Evolutionary conservation across 345 rosid genomes (phyloP).

Genomic region (Limnanthes douglasii): DNA sequence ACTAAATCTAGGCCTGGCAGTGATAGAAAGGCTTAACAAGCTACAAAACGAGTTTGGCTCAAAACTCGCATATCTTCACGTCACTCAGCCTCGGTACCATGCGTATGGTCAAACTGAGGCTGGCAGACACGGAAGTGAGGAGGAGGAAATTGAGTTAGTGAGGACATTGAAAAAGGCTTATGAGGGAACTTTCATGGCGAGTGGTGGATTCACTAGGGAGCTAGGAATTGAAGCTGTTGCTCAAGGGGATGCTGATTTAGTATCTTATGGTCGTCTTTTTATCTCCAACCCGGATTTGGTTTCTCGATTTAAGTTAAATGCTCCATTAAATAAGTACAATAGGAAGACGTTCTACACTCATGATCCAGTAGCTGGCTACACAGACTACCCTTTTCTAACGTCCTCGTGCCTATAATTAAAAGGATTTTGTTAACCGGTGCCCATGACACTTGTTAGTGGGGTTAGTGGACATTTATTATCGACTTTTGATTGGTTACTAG

Average conservation of each 20-base stretch:
- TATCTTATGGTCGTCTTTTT: constrained; percentile 67
- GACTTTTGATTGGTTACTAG: too few species aligned
- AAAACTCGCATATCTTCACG: constrained; percentile 61
- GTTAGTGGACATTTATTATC: too few species aligned
- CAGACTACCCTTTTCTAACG: constrained; percentile 69
- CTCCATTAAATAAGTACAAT: constrained; percentile 35
- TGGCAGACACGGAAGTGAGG: constrained; percentile 41
- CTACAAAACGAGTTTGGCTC: constrained; percentile 31
- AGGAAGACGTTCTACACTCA: constrained; percentile 64
- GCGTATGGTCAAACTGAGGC: constrained; percentile 47
- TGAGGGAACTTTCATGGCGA: constrained; percentile 55
- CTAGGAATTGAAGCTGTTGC: constrained; percentile 56
- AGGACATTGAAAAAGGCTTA: constrained; percentile 35
- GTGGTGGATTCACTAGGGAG: constrained; percentile 66
- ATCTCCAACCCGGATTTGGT: constrained; percentile 81
- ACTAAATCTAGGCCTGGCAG: constrained; percentile 45
- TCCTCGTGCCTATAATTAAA: too few species aligned
- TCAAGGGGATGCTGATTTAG: constrained; percentile 58
- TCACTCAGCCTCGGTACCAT: constrained; percentile 68
- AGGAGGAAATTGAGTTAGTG: constrained; percentile 41
- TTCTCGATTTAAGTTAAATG: constrained; percentile 34
- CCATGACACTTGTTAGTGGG: too few species aligned
- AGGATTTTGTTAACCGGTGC: too few species aligned
- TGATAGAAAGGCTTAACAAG: constrained; percentile 43
- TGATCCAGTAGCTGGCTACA: constrained; percentile 62